These are phyloP conservation scores for Lasiosphaeriaceae sp. DNA, from an alignment of 495 filamentous ascomycete species.

Conservation along the genomic window DNA sequence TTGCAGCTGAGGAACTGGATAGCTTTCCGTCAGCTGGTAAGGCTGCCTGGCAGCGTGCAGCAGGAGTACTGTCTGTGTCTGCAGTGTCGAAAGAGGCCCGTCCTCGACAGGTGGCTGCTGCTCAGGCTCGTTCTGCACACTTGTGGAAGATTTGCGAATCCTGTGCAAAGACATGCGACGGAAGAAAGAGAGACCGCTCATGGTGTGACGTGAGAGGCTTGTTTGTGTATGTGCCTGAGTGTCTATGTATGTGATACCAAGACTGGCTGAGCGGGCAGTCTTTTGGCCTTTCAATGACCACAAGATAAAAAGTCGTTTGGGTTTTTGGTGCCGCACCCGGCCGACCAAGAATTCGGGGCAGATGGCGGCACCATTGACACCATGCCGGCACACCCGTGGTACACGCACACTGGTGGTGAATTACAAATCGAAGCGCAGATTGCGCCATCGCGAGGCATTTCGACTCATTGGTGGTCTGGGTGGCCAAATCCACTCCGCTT, in stretches of 20 bases:
- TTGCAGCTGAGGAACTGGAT: conserved; percentile 43
- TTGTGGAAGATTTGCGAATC: conserved; percentile 6
- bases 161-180: conserved; percentile 19
- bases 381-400: not conserved
- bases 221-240: not conserved
- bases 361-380: not conserved
- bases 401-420: conserved; percentile 1
- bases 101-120: not conserved
- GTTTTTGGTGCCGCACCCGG: too few species aligned
- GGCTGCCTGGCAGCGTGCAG: conserved; percentile 40
- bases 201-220: too few species aligned
- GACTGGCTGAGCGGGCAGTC: too few species aligned
- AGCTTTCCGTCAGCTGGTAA: conserved; percentile 39
- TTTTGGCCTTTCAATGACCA: too few species aligned
- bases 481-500: too few species aligned
- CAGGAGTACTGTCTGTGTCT: conserved; percentile 41
- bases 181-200: conserved; percentile 17
- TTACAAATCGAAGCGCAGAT: conserved; percentile 17
- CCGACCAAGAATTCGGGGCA: too few species aligned
- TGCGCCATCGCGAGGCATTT: conserved; percentile 19
- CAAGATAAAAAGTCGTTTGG: too few species aligned
- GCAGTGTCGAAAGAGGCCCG: conserved; percentile 3
- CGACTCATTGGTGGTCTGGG: conserved; percentile 10
- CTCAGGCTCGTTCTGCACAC: not conserved
- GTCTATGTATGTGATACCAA: not conserved